Percentiles rank a stretch among this genome's conserved stretches.
Conservation (phyloP, 345 rosid species). For the Moringa oleifera region DNA sequence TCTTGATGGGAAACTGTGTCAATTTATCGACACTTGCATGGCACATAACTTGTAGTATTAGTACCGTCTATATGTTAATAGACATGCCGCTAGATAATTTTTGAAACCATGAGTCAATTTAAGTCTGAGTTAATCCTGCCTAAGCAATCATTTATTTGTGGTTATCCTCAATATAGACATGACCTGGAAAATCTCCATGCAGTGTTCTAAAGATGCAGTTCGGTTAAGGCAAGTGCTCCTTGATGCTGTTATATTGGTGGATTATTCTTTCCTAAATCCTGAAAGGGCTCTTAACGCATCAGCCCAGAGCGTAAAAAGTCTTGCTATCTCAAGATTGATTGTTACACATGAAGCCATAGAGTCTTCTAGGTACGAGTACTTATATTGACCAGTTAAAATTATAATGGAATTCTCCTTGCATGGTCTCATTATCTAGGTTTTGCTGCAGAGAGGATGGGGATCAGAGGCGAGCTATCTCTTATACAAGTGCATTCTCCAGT, state of each 20-base stretch:
- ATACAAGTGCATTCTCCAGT: slow-evolving; percentile 33
- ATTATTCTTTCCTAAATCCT: slow-evolving; percentile 42
- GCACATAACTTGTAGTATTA: no score
- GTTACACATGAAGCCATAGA: slow-evolving; percentile 45
- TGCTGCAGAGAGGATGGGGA: slow-evolving; percentile 38
- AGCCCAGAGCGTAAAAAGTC: slow-evolving; percentile 23
- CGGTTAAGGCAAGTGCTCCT: slow-evolving; percentile 36
- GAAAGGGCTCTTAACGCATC: slow-evolving; percentile 21
- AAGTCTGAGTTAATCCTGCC: not conserved
- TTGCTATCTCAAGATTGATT: slow-evolving; percentile 43
- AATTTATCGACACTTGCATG: no score
- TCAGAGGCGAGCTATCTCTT: slow-evolving; percentile 36
- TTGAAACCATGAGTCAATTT: no score
- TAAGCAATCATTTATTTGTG: slow-evolving; percentile 1
- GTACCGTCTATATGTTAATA: no score
- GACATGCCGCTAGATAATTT: no score
- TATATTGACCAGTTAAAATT: slow-evolving; percentile 7
- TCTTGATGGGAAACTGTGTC: no score
- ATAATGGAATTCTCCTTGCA: not conserved
- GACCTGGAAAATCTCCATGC: slow-evolving; percentile 11
- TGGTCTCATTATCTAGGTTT: slow-evolving; percentile 7
- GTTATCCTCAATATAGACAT: slow-evolving; percentile 3
- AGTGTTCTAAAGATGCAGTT: slow-evolving; percentile 39
- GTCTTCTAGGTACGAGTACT: slow-evolving; percentile 33
- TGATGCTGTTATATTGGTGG: slow-evolving; percentile 47